Percentiles rank a stretch among this genome's conserved stretches.
Evolutionary conservation across 768 basidiomycete species (phyloP).

Genomic region (button mushroom (Agaricus bisporus)): DNA sequence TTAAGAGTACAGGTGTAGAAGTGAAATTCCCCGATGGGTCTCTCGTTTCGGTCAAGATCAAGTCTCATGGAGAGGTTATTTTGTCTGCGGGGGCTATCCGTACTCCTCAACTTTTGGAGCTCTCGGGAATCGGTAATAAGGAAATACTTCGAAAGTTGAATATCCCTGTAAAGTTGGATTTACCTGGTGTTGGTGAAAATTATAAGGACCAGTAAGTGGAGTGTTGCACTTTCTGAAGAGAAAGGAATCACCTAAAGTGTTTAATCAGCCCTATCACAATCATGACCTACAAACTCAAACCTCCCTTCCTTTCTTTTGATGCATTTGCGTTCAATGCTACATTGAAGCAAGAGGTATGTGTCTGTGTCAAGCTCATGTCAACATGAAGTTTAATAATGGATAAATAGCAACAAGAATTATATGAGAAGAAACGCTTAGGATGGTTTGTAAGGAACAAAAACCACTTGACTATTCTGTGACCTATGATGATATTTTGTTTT

Average conservation of each 20-base stretch:
- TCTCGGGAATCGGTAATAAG: slow-evolving; percentile 52
- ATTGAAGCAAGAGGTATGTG: slow-evolving; percentile 21
- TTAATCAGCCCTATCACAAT: slow-evolving; percentile 20
- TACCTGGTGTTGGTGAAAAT: slow-evolving; percentile 60
- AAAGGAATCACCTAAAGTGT: neutral
- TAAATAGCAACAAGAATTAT: slow-evolving; percentile 22
- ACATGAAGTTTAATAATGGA: neutral
- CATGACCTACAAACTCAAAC: slow-evolving; percentile 24
- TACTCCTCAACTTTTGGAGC: slow-evolving; percentile 49
- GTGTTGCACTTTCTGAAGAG: neutral
- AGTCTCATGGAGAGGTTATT: slow-evolving; percentile 30
- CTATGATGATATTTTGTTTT: neutral
- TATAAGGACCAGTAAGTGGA: slow-evolving; percentile 41
- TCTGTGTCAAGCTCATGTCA: neutral
- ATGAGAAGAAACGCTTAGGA: slow-evolving; percentile 18
- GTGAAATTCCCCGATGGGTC: slow-evolving; percentile 11
- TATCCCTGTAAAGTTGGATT: slow-evolving; percentile 37
- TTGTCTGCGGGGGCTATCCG: slow-evolving; percentile 46
- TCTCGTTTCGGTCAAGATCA: slow-evolving; percentile 9
- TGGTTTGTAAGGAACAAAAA: slow-evolving; percentile 22
- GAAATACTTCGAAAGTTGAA: slow-evolving; percentile 41
- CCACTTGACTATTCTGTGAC: neutral
- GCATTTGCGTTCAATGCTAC: slow-evolving; percentile 22
- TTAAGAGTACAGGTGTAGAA: slow-evolving; percentile 9
- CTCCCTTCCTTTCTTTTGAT: slow-evolving; percentile 23